phyloP scores from a whole-genome alignment of 2,329 filamentous ascomycete genomes.

The Claviceps maximensis region DNA sequence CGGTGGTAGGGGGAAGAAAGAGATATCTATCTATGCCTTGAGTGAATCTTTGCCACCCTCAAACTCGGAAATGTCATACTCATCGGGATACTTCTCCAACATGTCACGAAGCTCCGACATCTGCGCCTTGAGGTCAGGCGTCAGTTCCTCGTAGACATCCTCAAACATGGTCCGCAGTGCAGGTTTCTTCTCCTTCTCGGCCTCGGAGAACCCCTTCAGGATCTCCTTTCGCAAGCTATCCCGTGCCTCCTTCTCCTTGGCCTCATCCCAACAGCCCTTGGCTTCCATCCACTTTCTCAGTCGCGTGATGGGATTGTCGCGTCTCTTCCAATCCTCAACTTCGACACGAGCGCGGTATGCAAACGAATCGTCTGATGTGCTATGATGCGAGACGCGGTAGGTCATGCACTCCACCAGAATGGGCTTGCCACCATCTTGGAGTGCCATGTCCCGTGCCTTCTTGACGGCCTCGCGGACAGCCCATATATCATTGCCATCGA shows the following conservation, averaged over 20 bases:
- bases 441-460: conserved; percentile 62
- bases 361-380: conserved; percentile 92
- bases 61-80: conserved; percentile 73
- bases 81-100: conserved; percentile 73
- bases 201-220: conserved; percentile 70
- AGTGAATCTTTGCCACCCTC: conserved; percentile 60
- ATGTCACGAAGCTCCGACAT: conserved; percentile 59
- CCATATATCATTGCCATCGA: conserved; percentile 92
- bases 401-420: conserved; percentile 92
- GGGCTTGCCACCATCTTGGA: conserved; percentile 67
- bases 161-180: conserved; percentile 62
- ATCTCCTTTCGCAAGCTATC: conserved; percentile 58
- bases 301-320: conserved; percentile 79
- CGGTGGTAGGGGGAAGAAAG: not conserved
- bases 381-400: conserved; percentile 96
- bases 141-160: conserved; percentile 81
- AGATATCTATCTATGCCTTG: conserved; percentile 17
- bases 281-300: conserved; percentile 84
- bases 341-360: conserved; percentile 88
- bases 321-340: conserved; percentile 87
- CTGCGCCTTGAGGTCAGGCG: conserved; percentile 64
- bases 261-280: conserved; percentile 71
- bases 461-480: conserved; percentile 72
- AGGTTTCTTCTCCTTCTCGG: conserved; percentile 70
- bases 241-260: conserved; percentile 61